Evolutionary conservation across 768 basidiomycete species (phyloP).

Genomic region (Podaxis sp.): DNA sequence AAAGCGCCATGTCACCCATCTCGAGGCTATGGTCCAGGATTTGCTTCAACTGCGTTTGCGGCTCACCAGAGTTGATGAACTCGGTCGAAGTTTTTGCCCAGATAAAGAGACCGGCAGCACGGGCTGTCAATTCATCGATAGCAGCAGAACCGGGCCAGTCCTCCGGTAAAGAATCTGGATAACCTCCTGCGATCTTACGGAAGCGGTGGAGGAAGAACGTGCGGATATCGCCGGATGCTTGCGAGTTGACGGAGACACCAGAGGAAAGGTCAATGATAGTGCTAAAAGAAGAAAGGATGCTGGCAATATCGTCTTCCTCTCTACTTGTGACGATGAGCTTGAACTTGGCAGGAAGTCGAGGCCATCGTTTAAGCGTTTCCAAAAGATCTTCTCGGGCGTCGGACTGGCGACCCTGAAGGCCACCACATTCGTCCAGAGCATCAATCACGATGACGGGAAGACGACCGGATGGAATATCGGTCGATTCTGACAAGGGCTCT

Average conservation of each 20-base stretch:
- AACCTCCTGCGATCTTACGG: conserved; percentile 16
- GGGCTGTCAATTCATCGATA: conserved; percentile 20
- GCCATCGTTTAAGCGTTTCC: conserved; percentile 21
- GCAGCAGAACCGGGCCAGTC: conserved; percentile 20
- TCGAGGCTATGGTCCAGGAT: conserved; percentile 14
- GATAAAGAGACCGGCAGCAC: conserved; percentile 29
- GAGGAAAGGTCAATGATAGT: conserved; percentile 18
- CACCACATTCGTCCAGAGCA: conserved; percentile 30
- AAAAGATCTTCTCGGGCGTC: conserved; percentile 20
- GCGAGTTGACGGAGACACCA: conserved; percentile 13
- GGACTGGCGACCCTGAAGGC: conserved; percentile 14
- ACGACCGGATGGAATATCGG: conserved; percentile 5
- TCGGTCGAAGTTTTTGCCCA: conserved; percentile 24
- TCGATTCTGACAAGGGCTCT: conserved; percentile 17
- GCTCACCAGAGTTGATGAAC: conserved; percentile 20
- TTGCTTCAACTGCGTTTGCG: conserved; percentile 13
- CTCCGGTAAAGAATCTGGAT: conserved; percentile 12
- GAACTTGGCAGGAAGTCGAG: conserved; percentile 17
- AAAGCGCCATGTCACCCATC: conserved; percentile 17
- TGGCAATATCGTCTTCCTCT: conserved; percentile 17
- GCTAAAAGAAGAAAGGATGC: conserved; percentile 14
- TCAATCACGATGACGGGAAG: conserved; percentile 26
- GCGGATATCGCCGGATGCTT: conserved; percentile 24
- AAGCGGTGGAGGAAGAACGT: conserved; percentile 19
- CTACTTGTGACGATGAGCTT: conserved; percentile 28